Percentiles rank a stretch among this genome's conserved stretches.
Evolutionary conservation across 176 grass and related monocot genomes (phyloP).

Genomic region (Zizania latifolia): DNA sequence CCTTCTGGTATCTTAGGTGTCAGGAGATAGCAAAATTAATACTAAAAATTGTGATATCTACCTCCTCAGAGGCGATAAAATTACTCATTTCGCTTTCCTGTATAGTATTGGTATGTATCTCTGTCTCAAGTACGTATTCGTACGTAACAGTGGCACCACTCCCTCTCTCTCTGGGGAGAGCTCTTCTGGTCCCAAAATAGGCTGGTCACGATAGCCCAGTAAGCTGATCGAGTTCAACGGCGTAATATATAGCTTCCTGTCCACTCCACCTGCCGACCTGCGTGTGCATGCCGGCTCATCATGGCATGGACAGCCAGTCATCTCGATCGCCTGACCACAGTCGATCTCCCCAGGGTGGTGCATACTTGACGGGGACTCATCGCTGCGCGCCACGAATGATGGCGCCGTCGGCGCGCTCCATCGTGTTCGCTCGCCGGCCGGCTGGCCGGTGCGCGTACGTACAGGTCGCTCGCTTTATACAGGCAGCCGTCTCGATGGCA

Average conservation of each 20-base stretch:
- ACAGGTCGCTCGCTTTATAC: not conserved
- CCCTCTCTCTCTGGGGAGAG: no score
- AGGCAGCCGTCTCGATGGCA: no score
- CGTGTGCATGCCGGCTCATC: not conserved
- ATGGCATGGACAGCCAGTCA: not conserved
- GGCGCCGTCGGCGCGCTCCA: no score
- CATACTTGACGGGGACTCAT: slow-evolving; percentile 9
- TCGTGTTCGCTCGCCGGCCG: not conserved
- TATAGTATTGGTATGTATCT: no score
- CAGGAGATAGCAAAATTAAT: no score
- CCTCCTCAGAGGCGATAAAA: no score
- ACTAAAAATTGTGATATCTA: no score
- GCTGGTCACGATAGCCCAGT: no score
- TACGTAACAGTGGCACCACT: no score
- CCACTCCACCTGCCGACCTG: slow-evolving; percentile 17
- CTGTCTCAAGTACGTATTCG: no score
- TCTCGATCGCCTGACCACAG: not conserved
- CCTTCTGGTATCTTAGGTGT: no score
- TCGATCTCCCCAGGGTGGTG: not conserved
- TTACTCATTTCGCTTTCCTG: no score
- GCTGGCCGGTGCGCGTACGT: not conserved
- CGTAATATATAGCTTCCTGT: not conserved
- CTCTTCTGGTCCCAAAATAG: not conserved
- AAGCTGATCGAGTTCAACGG: not conserved
- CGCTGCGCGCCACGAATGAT: not conserved